A percentile compares a stretch with the other conserved stretches of the same genome.
These are phyloP conservation scores for Rhodomyrtus psidioides DNA, from an alignment of 441 rosid species.

Conservation along the genomic window DNA sequence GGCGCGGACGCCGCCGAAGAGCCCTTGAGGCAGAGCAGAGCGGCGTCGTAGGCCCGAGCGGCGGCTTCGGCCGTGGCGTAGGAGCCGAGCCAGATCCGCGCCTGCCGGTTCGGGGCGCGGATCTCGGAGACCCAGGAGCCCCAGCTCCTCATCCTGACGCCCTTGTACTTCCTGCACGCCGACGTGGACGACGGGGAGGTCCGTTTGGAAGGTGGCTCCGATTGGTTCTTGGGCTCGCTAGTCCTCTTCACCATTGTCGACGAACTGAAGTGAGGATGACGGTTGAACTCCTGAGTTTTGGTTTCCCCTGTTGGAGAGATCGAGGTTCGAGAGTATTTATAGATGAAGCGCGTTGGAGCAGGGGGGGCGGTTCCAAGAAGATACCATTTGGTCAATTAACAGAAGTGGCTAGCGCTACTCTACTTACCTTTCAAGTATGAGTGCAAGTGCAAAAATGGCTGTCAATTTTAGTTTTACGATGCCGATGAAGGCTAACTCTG, in stretches of 20 bases:
- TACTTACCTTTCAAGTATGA: background rate
- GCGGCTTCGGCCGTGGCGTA: background rate
- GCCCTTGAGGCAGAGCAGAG: conserved; percentile 1
- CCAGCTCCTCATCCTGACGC: conserved; percentile 3
- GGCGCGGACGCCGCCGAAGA: background rate
- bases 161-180: background rate
- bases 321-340: background rate
- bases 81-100: conserved; percentile 1
- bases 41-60: conserved; percentile 4
- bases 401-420: background rate
- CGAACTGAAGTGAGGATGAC: background rate
- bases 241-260: background rate
- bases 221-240: background rate
- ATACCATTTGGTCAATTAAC: background rate
- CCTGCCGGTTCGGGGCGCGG: conserved; percentile 1
- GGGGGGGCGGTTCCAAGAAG: background rate
- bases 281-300: background rate
- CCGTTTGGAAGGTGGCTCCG: background rate
- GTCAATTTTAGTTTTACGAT: background rate
- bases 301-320: background rate
- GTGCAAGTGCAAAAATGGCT: background rate
- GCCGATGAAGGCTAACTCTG: background rate
- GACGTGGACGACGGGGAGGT: background rate
- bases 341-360: background rate
- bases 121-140: conserved; percentile 4